Percentiles rank a stretch among this genome's conserved stretches.
phyloP scores from a whole-genome alignment of 805 yeast species.

The Candida hispaniensis region DNA sequence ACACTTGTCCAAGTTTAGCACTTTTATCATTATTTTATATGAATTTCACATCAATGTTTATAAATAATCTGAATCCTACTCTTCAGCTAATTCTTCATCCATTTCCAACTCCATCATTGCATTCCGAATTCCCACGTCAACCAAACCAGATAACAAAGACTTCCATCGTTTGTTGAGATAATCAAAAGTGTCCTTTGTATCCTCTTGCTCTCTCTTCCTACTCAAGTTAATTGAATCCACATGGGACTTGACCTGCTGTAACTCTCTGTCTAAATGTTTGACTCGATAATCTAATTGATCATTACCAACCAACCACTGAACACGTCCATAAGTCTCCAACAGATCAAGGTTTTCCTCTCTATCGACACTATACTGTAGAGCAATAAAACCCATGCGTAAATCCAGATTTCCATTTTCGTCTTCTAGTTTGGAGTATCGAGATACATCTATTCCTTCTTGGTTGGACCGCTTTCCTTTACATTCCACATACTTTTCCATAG shows the following conservation, averaged over 20 bases:
- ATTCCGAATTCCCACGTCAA: constrained; percentile 8
- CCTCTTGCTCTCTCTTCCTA: constrained; percentile 5
- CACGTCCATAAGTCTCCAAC: constrained; percentile 23
- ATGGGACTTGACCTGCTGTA: constrained; percentile 3
- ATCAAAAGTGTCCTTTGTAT: constrained; percentile 4
- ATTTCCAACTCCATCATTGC: constrained; percentile 9
- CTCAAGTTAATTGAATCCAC: constrained; percentile 1
- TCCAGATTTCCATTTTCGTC: constrained; percentile 19
- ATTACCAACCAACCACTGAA: constrained; percentile 28
- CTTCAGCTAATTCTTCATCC: not conserved
- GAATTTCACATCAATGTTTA: not conserved
- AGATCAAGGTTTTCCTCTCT: constrained; percentile 25
- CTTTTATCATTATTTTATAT: constrained; percentile 1
- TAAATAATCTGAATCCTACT: not conserved
- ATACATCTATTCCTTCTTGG: constrained; percentile 22
- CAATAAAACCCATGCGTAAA: constrained; percentile 21
- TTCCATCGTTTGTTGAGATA: constrained; percentile 14
- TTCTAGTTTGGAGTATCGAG: constrained; percentile 22
- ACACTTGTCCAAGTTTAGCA: not conserved
- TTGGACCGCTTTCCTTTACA: constrained; percentile 2
- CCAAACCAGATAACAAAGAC: constrained; percentile 6
- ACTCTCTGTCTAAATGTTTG: constrained; percentile 19
- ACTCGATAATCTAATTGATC: constrained; percentile 24
- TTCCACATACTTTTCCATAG: constrained; percentile 13
- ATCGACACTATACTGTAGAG: constrained; percentile 23